Evolutionary conservation across 2,329 filamentous ascomycete species (phyloP).

Genomic region (Nannizzia gypsea): DNA sequence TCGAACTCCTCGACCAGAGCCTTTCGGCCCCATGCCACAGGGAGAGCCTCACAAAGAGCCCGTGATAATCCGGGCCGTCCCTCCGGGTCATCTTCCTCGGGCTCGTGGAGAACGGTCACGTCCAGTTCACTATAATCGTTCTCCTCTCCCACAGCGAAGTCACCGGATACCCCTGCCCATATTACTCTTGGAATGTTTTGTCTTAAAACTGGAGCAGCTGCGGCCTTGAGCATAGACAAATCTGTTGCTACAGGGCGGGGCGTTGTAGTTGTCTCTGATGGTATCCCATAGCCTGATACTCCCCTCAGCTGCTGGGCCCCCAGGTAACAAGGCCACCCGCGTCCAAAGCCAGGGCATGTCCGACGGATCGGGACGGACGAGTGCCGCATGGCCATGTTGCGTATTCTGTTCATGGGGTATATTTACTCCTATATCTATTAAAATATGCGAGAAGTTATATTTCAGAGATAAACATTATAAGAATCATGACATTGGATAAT

Average conservation of each 20-base stretch:
- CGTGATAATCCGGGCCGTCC: not conserved
- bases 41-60: not conserved
- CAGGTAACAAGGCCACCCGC: not conserved
- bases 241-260: not conserved
- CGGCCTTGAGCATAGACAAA: not conserved
- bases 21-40: not conserved
- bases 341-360: not conserved
- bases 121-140: not conserved
- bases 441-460: too few relatives aligned
- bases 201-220: not conserved
- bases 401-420: too few relatives aligned
- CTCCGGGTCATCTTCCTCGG: not conserved
- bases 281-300: not conserved
- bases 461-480: too few relatives aligned
- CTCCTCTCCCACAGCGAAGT: not conserved
- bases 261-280: not conserved
- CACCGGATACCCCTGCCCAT: not conserved
- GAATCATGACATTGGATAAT: too few relatives aligned
- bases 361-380: too few relatives aligned
- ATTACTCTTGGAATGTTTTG: not conserved
- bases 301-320: not conserved
- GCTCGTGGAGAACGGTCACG: not conserved
- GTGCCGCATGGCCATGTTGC: too few relatives aligned
- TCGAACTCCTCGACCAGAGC: not conserved
- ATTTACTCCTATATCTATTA: too few relatives aligned